phyloP scores from a whole-genome alignment of 2,329 filamentous ascomycete species.

The Fusarium sp. region DNA sequence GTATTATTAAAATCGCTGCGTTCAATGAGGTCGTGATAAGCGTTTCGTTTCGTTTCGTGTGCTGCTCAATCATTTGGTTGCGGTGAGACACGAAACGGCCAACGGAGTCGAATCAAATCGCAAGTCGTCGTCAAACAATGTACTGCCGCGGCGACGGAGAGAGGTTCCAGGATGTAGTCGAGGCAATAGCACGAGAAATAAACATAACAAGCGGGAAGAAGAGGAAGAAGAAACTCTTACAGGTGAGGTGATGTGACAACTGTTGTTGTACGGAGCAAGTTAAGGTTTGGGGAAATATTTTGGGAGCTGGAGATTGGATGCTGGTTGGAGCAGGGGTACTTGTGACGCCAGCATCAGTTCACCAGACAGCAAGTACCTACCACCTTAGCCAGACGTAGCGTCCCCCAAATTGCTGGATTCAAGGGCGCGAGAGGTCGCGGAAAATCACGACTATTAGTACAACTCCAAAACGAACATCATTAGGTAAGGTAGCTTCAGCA shows the following conservation, averaged over 20 bases:
- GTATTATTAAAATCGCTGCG: not conserved
- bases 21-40: constrained; percentile 16
- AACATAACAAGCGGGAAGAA: constrained; percentile 11
- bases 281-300: constrained; percentile 39
- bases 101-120: not conserved
- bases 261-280: constrained; percentile 33
- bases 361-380: constrained; percentile 19
- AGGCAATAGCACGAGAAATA: constrained; percentile 12
- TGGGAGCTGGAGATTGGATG: constrained; percentile 35
- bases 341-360: constrained; percentile 10
- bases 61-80: constrained; percentile 17
- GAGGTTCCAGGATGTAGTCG: not conserved
- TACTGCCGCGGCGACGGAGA: not conserved
- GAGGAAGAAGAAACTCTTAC: constrained; percentile 3
- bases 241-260: constrained; percentile 31
- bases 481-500: no score
- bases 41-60: constrained; percentile 28
- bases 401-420: not conserved
- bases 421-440: not conserved
- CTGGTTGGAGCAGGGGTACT: constrained; percentile 19
- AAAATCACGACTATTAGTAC: not conserved
- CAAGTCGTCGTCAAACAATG: not conserved
- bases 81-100: constrained; percentile 12
- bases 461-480: not conserved
- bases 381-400: not conserved